Evolutionary conservation across 345 rosid genomes (phyloP), one percentile per base, ranked within the genome.

Genomic region (Passiflora organensis): DNA sequence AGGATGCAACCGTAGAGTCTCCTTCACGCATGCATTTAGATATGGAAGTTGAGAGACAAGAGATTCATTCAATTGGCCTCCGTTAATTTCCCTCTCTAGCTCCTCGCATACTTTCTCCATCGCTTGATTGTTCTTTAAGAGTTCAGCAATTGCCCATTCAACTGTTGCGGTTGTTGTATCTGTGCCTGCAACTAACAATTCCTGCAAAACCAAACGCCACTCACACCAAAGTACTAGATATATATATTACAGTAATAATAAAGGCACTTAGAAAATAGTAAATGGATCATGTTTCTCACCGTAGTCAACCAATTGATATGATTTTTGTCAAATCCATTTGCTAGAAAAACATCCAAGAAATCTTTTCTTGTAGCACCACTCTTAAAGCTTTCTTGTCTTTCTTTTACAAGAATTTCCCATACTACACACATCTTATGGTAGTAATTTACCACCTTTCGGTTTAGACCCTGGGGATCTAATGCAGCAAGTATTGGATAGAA

Each of bases 131-230:
- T 37, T 62, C 58, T 24, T 37, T 36, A 9, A 48, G 54, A 3
- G 51, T 32, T n/a, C n/a, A n/a, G 25, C 65, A 59, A 1, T n/a
- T n/a, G n/a, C n/a, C n/a, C n/a, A n/a, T n/a, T n/a, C n/a, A n/a
- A n/a, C n/a, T n/a, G n/a, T n/a, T 70, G n/a, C n/a, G n/a, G n/a
- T n/a, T n/a, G n/a, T n/a, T n/a, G n/a, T n/a, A n/a, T n/a, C n/a
- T n/a, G n/a, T 19, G 4, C 41, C 67, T 13, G 70, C 70, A 2
- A 54, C 56, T 14, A 71, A 43, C 14, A 65, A 32, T 55, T 71
- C 70, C 70, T 63, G 60, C n/a, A n/a, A n/a, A n/a, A n/a, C n/a
- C n/a, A n/a, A n/a, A n/a, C n/a, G n/a, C n/a, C n/a, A n/a, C n/a
- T n/a, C n/a, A n/a, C n/a, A n/a, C n/a, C n/a, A n/a, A n/a, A n/a